phyloP scores from a whole-genome alignment of 2,329 filamentous ascomycete genomes.

The Metarhizium robertsii region DNA sequence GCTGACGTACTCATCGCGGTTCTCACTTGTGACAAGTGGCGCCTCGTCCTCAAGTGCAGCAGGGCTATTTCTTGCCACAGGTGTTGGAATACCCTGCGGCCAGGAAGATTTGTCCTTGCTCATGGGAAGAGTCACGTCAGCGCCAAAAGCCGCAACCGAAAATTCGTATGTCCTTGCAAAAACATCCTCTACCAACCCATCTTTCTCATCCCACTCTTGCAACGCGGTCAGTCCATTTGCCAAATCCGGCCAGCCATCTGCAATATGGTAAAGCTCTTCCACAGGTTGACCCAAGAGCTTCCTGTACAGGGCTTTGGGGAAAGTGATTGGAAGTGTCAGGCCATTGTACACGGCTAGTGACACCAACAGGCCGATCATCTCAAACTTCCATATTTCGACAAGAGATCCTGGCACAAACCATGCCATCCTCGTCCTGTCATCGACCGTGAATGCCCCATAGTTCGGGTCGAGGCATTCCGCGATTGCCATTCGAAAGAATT shows the following conservation, averaged over 20 bases:
- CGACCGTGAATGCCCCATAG: conserved; percentile 73
- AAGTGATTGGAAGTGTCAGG: conserved; percentile 79
- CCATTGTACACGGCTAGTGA: conserved; percentile 91
- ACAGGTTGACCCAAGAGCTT: conserved; percentile 65
- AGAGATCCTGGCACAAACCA: conserved; percentile 82
- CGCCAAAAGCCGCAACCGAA: conserved; percentile 51
- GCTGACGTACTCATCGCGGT: conserved; percentile 66
- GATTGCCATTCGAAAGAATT: conserved; percentile 84
- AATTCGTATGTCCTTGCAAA: conserved; percentile 85
- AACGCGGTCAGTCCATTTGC: conserved; percentile 64
- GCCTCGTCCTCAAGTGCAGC: conserved; percentile 37
- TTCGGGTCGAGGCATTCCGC: conserved; percentile 69
- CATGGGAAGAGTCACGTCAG: conserved; percentile 50
- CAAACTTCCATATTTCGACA: conserved; percentile 82
- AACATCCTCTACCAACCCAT: conserved; percentile 71
- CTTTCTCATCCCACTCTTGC: conserved; percentile 63
- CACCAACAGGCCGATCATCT: conserved; percentile 79
- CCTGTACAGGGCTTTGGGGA: conserved; percentile 76
- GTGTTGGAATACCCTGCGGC: conserved; percentile 38
- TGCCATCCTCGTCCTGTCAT: conserved; percentile 65
- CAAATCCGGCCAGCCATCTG: conserved; percentile 80
- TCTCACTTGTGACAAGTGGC: conserved; percentile 69
- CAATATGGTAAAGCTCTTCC: conserved; percentile 64
- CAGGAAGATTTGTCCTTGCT: conserved; percentile 30
- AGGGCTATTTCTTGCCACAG: conserved; percentile 20